phyloP scores from a whole-genome alignment of 345 rosid species.

The Mangifera indica region DNA sequence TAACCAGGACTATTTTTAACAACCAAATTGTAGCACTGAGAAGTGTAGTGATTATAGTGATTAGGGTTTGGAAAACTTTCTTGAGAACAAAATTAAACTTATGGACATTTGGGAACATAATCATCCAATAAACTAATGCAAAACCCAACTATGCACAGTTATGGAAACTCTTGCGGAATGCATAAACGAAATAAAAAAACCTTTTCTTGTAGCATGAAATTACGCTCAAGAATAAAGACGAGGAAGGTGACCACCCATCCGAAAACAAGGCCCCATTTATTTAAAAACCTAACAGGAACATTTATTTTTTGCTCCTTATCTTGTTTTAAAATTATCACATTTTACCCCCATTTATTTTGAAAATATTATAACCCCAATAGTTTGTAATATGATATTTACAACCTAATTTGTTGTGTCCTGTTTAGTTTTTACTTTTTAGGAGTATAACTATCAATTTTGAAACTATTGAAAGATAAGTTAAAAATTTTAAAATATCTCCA shows the following conservation, averaged over 20 bases:
- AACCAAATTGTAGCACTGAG: slow-evolving; percentile 56
- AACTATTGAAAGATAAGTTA: too few relatives aligned
- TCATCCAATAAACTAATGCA: slow-evolving; percentile 25
- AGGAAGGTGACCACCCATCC: slow-evolving; percentile 31
- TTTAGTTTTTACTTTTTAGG: too few relatives aligned
- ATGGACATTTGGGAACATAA: slow-evolving; percentile 35
- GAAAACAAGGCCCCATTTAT: slow-evolving; percentile 24
- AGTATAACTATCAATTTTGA: too few relatives aligned
- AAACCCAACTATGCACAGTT: slow-evolving; percentile 32
- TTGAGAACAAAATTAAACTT: slow-evolving; percentile 31
- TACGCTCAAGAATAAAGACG: slow-evolving; percentile 30
- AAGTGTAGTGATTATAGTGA: slow-evolving; percentile 41
- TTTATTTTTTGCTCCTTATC: too few relatives aligned
- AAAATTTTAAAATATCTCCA: too few relatives aligned
- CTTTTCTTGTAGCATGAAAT: slow-evolving; percentile 35
- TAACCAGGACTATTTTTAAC: slow-evolving; percentile 47
- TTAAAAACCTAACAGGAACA: too few relatives aligned
- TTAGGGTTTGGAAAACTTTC: slow-evolving; percentile 30
- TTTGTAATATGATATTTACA: too few relatives aligned
- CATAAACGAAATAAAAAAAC: slow-evolving; percentile 34
- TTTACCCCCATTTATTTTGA: too few relatives aligned
- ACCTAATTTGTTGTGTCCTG: too few relatives aligned
- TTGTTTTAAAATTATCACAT: too few relatives aligned
- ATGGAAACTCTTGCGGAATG: slow-evolving; percentile 32
- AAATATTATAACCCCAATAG: too few relatives aligned